Evolutionary conservation across 176 grass and related monocot species (phyloP).

Genomic region (Avena atlantica): DNA sequence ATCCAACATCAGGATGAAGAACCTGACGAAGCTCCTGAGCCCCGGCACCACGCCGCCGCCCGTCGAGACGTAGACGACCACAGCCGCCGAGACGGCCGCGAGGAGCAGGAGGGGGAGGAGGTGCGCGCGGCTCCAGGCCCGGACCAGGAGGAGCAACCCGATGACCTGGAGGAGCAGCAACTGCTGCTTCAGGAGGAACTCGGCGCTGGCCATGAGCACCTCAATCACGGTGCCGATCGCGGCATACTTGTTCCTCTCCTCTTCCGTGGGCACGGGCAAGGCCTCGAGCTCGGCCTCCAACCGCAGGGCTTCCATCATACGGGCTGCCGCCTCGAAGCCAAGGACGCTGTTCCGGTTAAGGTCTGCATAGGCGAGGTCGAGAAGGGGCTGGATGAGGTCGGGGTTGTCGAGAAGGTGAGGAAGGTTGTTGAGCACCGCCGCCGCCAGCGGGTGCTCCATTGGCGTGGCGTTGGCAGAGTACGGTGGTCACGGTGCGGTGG

Average conservation of each 20-base stretch:
- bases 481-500: not conserved
- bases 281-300: not conserved
- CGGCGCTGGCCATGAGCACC: rapidly evolving
- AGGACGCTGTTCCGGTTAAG: not conserved
- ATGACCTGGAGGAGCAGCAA: not conserved
- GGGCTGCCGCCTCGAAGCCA: not conserved
- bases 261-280: not conserved
- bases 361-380: not conserved
- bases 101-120: slow-evolving; percentile 30
- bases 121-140: not conserved
- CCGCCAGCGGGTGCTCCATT: not conserved
- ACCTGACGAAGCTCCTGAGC: slow-evolving; percentile 12
- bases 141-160: not conserved
- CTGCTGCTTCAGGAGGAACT: not conserved
- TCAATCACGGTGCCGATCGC: not conserved
- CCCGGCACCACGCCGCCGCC: slow-evolving; percentile 5
- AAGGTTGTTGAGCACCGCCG: not conserved
- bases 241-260: no score
- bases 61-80: slow-evolving; percentile 11
- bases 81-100: slow-evolving; percentile 8
- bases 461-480: not conserved
- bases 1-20: slow-evolving; percentile 6
- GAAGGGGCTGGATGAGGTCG: not conserved
- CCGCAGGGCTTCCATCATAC: not conserved
- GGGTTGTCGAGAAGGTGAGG: not conserved